Evolutionary conservation across 148 eudicot genomes (phyloP).

Genomic region (Rheum nobile): DNA sequence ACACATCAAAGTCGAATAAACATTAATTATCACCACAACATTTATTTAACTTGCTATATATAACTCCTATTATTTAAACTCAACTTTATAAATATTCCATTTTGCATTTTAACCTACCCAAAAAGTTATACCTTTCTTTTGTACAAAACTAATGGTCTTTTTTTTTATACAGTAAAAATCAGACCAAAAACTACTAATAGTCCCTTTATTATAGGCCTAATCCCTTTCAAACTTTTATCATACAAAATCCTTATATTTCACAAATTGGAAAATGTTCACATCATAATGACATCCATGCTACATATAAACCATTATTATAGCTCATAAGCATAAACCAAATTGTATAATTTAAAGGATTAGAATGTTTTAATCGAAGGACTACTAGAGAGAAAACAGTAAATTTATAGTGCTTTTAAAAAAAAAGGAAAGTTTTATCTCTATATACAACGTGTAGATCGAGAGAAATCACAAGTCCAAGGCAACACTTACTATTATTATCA

Average conservation of each 20-base stretch:
- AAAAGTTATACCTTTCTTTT: constrained; percentile 4
- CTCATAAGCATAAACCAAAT: background rate
- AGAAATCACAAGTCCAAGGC: too few species aligned
- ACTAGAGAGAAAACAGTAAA: too few species aligned
- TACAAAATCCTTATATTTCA: constrained; percentile 4
- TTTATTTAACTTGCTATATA: background rate
- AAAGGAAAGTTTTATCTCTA: too few species aligned
- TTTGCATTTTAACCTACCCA: constrained; percentile 5
- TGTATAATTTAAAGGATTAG: background rate
- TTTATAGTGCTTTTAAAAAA: too few species aligned
- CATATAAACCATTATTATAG: background rate
- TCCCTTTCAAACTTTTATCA: background rate
- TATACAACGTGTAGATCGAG: too few species aligned
- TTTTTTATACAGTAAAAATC: too few species aligned
- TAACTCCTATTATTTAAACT: background rate
- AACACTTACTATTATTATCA: too few species aligned
- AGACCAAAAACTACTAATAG: too few species aligned
- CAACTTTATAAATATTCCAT: constrained; percentile 1
- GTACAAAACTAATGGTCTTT: background rate
- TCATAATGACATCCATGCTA: background rate
- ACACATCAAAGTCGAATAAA: background rate
- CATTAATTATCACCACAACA: background rate
- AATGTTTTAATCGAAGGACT: too few species aligned
- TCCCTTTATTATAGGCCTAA: background rate
- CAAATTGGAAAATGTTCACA: background rate